phyloP scores from a whole-genome alignment of 2,329 filamentous ascomycete genomes.

The Pseudogymnoascus sp. region DNA sequence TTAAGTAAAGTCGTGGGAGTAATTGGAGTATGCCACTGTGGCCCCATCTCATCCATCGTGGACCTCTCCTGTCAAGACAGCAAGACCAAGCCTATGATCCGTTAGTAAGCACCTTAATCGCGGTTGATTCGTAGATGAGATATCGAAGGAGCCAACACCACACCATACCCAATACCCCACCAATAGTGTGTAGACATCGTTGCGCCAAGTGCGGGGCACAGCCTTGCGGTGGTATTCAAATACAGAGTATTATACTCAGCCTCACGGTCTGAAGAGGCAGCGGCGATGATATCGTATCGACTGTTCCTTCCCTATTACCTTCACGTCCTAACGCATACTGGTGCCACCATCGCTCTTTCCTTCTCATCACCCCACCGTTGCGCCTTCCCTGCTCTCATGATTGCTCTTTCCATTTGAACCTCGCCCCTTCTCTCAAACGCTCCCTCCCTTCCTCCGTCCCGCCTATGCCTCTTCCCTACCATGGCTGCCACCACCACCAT shows the following conservation, averaged over 20 bases:
- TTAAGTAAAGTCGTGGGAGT: neutral
- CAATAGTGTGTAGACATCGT: neutral
- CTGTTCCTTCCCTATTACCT: neutral
- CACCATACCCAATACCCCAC: neutral
- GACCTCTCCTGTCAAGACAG: neutral
- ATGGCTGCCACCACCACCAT: neutral
- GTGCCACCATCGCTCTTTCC: neutral
- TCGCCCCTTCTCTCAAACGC: neutral
- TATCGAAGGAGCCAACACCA: neutral
- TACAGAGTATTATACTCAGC: neutral
- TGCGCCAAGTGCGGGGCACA: neutral
- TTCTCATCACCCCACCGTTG: neutral
- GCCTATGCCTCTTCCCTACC: neutral
- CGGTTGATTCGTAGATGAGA: neutral
- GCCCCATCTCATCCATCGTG: no score
- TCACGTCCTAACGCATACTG: neutral
- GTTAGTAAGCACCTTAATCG: neutral
- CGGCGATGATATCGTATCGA: neutral
- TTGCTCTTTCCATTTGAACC: neutral
- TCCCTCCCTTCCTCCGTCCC: neutral
- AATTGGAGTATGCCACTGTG: no score
- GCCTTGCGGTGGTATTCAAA: neutral
- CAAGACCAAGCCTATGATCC: neutral
- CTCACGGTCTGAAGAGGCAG: neutral
- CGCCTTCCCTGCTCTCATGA: neutral